These are phyloP conservation scores for Phytophthora citrophthora DNA, from an alignment of 352 stramenopile species.

Conservation along the genomic window DNA sequence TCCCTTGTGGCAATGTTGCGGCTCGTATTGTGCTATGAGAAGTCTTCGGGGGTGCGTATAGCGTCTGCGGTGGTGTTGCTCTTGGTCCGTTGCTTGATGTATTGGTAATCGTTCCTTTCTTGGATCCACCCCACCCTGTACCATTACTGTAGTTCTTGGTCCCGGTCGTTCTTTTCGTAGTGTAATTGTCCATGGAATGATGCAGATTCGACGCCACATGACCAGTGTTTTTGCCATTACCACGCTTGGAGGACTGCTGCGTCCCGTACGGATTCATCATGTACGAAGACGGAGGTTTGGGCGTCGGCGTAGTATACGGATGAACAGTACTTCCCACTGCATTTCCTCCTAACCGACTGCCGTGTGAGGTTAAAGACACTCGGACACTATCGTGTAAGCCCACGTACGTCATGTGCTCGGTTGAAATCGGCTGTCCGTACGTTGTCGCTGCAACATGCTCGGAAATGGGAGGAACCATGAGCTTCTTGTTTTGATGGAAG, in stretches of 20 bases:
- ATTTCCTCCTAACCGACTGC: slow-evolving; percentile 27
- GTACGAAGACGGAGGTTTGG: slow-evolving; percentile 65
- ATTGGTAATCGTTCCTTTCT: slow-evolving; percentile 18
- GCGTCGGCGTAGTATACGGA: slow-evolving; percentile 43
- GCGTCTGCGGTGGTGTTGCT: slow-evolving; percentile 24
- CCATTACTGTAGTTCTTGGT: slow-evolving; percentile 23
- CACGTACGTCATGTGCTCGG: slow-evolving; percentile 51
- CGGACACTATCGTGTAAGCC: slow-evolving; percentile 40
- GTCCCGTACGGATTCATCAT: slow-evolving; percentile 50
- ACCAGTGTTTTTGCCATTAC: slow-evolving; percentile 18
- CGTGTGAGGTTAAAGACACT: slow-evolving; percentile 67
- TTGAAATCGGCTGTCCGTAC: slow-evolving; percentile 30
- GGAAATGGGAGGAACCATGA: slow-evolving; percentile 40
- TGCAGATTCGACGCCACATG: slow-evolving; percentile 31
- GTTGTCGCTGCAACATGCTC: slow-evolving; percentile 33
- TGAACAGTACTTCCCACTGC: slow-evolving; percentile 14
- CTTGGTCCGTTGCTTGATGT: slow-evolving; percentile 21
- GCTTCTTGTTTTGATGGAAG: slow-evolving; percentile 42
- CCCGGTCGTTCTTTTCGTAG: slow-evolving; percentile 47
- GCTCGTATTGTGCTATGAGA: slow-evolving; percentile 49
- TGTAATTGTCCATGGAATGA: slow-evolving; percentile 59
- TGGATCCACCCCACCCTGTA: slow-evolving; percentile 26
- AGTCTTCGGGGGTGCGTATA: slow-evolving; percentile 49
- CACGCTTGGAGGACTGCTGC: slow-evolving; percentile 35
- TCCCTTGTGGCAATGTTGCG: slow-evolving; percentile 23